These are phyloP conservation scores for Tricholoma terreum DNA, from an alignment of 768 basidiomycete genomes.

Conservation along the genomic window DNA sequence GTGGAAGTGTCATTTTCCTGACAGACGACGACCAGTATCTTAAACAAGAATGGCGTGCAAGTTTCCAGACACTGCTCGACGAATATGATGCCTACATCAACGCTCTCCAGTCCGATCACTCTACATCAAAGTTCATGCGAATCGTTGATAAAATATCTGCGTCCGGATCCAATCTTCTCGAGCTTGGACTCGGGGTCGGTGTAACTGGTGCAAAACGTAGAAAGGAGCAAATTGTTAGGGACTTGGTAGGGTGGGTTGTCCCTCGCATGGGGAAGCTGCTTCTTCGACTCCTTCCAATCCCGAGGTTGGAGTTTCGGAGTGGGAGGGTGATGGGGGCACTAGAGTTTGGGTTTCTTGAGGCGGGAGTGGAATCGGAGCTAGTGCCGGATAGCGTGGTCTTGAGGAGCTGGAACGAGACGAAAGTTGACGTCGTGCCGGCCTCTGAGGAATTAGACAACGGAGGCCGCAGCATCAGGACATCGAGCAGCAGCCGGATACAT, in stretches of 20 bases:
- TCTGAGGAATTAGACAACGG: not conserved
- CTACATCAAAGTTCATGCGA: conserved; percentile 16
- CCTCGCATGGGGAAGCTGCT: conserved; percentile 29
- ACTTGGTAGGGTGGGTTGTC: conserved; percentile 32
- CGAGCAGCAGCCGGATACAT: conserved; percentile 10
- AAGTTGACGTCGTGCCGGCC: conserved; percentile 28
- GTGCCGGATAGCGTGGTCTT: conserved; percentile 33
- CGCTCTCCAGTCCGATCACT: conserved; percentile 17
- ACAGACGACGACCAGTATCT: not conserved
- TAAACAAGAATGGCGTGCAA: conserved; percentile 16
- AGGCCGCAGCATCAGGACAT: conserved; percentile 8
- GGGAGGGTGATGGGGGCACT: conserved; percentile 29
- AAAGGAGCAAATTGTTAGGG: conserved; percentile 19
- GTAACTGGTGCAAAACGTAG: conserved; percentile 6
- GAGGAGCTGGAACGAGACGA: conserved; percentile 34
- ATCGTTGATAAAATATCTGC: conserved; percentile 13
- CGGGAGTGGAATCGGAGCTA: conserved; percentile 23
- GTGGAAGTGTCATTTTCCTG: conserved; percentile 15
- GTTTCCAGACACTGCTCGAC: conserved; percentile 12
- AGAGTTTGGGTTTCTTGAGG: conserved; percentile 27
- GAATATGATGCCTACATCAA: conserved; percentile 16
- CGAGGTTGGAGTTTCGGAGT: conserved; percentile 36
- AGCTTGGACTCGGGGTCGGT: conserved; percentile 6
- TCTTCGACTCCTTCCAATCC: conserved; percentile 31
- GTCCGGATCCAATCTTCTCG: conserved; percentile 11